Evolutionary conservation across 2,329 filamentous ascomycete species (phyloP).

Genomic region (Fusarium liriodendri): DNA sequence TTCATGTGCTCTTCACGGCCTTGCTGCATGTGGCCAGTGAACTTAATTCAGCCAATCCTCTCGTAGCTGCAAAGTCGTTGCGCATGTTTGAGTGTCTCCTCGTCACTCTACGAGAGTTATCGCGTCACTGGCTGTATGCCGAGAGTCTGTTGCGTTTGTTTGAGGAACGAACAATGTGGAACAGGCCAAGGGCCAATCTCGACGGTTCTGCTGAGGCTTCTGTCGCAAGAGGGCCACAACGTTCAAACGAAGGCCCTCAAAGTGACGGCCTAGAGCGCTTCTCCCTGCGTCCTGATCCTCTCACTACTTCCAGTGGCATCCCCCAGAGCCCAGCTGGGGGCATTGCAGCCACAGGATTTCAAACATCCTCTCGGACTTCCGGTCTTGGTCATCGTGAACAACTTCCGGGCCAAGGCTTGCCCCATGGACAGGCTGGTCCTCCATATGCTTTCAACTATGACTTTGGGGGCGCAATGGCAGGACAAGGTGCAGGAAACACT

Average conservation of each 20-base stretch:
- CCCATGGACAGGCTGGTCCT: slow-evolving; percentile 9
- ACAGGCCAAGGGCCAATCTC: slow-evolving; percentile 1
- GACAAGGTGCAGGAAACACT: not conserved
- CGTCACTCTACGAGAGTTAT: slow-evolving; percentile 43
- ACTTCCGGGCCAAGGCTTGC: slow-evolving; percentile 5
- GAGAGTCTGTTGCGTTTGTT: slow-evolving; percentile 47
- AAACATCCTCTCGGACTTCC: slow-evolving; percentile 3
- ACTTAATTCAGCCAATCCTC: slow-evolving; percentile 44
- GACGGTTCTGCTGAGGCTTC: slow-evolving; percentile 10
- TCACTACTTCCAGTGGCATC: slow-evolving; percentile 2
- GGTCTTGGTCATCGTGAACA: slow-evolving; percentile 1
- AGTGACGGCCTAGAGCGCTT: slow-evolving; percentile 18
- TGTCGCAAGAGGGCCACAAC: not conserved
- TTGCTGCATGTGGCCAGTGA: slow-evolving; percentile 45
- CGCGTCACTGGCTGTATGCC: slow-evolving; percentile 48
- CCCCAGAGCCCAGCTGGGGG: slow-evolving; percentile 9
- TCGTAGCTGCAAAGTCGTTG: slow-evolving; percentile 46
- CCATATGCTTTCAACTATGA: slow-evolving; percentile 28
- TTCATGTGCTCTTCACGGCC: slow-evolving; percentile 47
- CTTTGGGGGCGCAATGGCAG: slow-evolving; percentile 16
- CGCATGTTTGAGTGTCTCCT: slow-evolving; percentile 46
- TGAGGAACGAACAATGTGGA: slow-evolving; percentile 39
- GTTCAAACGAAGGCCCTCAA: not conserved
- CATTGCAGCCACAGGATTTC: slow-evolving; percentile 11
- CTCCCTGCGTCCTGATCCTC: slow-evolving; percentile 33